These are phyloP conservation scores for Mycena polygramma DNA, from an alignment of 768 basidiomycete species.

Conservation along the genomic window DNA sequence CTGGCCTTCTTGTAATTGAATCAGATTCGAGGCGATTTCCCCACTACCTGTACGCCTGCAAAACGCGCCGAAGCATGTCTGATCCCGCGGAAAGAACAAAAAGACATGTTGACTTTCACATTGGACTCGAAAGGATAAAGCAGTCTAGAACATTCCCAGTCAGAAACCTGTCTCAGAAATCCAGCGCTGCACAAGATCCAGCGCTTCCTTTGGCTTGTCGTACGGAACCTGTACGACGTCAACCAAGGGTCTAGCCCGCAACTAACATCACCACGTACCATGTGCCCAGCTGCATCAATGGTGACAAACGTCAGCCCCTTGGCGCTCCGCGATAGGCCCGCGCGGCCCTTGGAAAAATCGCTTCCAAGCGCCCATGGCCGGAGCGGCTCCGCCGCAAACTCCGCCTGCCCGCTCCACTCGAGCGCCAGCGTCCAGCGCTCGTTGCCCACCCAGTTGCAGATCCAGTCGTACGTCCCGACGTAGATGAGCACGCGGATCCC, in stretches of 20 bases:
- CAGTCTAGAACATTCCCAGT: background rate
- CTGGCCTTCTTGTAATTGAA: no score
- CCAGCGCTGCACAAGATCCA: conserved; percentile 63
- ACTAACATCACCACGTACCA: conserved; percentile 56
- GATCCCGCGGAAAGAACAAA: no score
- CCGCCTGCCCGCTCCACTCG: conserved; percentile 76
- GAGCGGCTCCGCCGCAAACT: conserved; percentile 55
- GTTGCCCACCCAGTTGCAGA: conserved; percentile 84
- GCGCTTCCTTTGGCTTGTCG: conserved; percentile 67
- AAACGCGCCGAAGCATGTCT: no score
- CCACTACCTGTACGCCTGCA: no score
- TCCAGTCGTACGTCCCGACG: conserved; percentile 79
- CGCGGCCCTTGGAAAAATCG: conserved; percentile 19
- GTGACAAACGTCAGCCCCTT: conserved; percentile 28
- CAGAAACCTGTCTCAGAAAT: conserved; percentile 45
- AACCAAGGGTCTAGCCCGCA: no score
- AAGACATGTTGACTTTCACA: no score
- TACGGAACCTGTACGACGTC: conserved; percentile 61
- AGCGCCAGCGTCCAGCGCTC: conserved; percentile 76
- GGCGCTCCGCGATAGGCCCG: conserved; percentile 22
- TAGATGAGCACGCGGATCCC: conserved; percentile 78
- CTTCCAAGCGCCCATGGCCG: conserved; percentile 23
- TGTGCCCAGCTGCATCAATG: conserved; percentile 73
- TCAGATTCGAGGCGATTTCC: no score
- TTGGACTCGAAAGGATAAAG: no score